phyloP scores from a whole-genome alignment of 352 stramenopile species.

The Achlya hypogyna region DNA sequence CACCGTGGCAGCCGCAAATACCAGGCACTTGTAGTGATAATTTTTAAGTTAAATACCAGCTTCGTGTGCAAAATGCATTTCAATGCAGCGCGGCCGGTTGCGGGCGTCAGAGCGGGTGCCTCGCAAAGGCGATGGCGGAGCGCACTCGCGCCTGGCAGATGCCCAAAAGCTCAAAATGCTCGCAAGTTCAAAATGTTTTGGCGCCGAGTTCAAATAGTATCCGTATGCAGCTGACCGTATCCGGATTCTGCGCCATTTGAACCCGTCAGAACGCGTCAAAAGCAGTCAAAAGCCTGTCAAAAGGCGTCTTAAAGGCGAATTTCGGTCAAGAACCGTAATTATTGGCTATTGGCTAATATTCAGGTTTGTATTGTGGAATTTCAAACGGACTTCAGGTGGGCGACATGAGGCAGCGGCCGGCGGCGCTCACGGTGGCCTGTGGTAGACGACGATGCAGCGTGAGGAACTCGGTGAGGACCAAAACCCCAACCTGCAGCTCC shows the following conservation, averaged over 20 bases:
- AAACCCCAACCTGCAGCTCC: constrained; percentile 64
- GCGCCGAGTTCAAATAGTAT: background rate
- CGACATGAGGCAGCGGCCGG: background rate
- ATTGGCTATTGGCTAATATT: constrained; percentile 13
- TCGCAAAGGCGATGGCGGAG: no score
- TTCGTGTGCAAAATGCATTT: no score
- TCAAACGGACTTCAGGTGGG: background rate
- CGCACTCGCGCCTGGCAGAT: no score
- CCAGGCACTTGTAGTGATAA: no score
- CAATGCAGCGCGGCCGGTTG: no score
- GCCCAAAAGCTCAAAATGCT: no score
- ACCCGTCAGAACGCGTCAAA: background rate
- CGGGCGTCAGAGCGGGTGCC: no score
- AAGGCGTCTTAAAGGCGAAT: background rate
- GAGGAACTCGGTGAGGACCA: constrained; percentile 19
- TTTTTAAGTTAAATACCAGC: no score
- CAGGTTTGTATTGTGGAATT: background rate
- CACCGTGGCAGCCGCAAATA: no score
- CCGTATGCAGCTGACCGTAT: background rate
- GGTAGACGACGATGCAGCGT: constrained; percentile 11
- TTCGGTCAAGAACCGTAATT: background rate
- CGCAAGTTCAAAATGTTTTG: no score
- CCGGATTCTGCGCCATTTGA: background rate
- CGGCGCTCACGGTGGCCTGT: background rate
- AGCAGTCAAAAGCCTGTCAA: constrained; percentile 3